Percentiles rank a stretch among this genome's conserved stretches.
These are phyloP conservation scores for Pseudogymnoascus destructans DNA, from an alignment of 2,329 filamentous ascomycete genomes.

Conservation along the genomic window DNA sequence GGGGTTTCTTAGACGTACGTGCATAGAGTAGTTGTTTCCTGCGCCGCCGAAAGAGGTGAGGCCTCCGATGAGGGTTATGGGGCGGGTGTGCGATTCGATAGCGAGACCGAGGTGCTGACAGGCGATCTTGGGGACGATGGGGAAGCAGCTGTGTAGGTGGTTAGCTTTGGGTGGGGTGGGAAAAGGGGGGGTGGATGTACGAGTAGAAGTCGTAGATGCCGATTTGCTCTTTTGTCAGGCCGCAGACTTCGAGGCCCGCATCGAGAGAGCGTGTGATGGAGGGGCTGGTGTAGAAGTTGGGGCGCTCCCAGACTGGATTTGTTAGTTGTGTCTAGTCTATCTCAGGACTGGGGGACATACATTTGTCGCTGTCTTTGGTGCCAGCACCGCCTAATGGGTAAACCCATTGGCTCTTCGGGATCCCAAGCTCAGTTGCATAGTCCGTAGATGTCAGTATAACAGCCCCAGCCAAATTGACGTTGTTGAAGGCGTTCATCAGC, in stretches of 20 bases:
- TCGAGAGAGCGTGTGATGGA: constrained; percentile 46
- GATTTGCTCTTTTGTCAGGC: constrained; percentile 36
- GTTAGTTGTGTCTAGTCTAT: constrained; percentile 11
- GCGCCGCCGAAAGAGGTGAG: constrained; percentile 57
- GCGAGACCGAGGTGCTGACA: constrained; percentile 44
- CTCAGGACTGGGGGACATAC: constrained; percentile 26
- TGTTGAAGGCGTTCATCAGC: constrained; percentile 61
- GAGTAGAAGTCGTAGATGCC: constrained; percentile 54
- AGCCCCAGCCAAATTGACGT: constrained; percentile 49
- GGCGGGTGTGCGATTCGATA: constrained; percentile 32
- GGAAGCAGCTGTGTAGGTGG: constrained; percentile 42
- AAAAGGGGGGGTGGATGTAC: constrained; percentile 23
- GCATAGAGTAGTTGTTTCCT: constrained; percentile 60
- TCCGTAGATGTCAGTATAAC: constrained; percentile 45
- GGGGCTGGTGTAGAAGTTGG: constrained; percentile 43
- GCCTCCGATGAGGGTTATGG: constrained; percentile 49
- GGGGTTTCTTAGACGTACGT: constrained; percentile 31
- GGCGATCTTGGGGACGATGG: constrained; percentile 55
- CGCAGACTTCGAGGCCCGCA: constrained; percentile 35
- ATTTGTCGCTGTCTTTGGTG: constrained; percentile 42
- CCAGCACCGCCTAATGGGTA: constrained; percentile 53
- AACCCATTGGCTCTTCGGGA: constrained; percentile 45
- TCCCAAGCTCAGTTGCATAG: constrained; percentile 39
- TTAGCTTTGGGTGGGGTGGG: background rate
- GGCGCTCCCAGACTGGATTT: constrained; percentile 45